phyloP scores from a whole-genome alignment of 352 stramenopile species.

The Salisapilia sapeloensis region DNA sequence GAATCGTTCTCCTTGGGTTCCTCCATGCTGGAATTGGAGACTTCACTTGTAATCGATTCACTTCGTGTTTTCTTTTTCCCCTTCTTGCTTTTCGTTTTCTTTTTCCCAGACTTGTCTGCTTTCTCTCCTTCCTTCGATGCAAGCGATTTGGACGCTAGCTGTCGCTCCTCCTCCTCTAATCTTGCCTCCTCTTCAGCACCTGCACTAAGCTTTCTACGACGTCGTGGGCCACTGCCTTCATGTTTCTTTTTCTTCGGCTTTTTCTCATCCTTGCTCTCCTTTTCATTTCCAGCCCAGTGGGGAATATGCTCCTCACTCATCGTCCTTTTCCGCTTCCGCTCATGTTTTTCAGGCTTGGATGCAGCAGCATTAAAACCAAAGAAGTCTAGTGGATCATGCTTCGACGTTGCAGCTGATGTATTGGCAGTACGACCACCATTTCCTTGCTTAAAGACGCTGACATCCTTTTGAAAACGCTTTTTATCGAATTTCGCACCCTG shows the following conservation, averaged over 20 bases:
- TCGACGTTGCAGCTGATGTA: conserved; percentile 6
- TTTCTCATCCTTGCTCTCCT: conserved; percentile 8
- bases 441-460: conserved; percentile 34
- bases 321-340: conserved; percentile 20
- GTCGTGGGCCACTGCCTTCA: conserved; percentile 48
- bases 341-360: conserved; percentile 11
- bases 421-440: conserved; percentile 11
- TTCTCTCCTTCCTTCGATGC: conserved; percentile 13
- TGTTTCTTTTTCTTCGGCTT: conserved; percentile 8
- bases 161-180: conserved; percentile 45
- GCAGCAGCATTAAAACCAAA: conserved; percentile 45
- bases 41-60: conserved; percentile 4
- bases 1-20: conserved; percentile 6
- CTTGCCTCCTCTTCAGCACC: conserved; percentile 52
- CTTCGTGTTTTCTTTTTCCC: conserved; percentile 10
- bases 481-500: conserved; percentile 51
- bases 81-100: conserved; percentile 13
- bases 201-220: conserved; percentile 74
- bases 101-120: conserved; percentile 16
- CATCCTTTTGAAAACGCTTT: conserved; percentile 33
- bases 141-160: conserved; percentile 46
- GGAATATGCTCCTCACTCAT: conserved; percentile 59
- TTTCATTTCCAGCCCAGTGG: conserved; percentile 36
- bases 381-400: conserved; percentile 51
- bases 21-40: conserved; percentile 7